These are phyloP conservation scores for Paspalum notatum DNA, from an alignment of 176 grass and related monocot species.

Conservation along the genomic window DNA sequence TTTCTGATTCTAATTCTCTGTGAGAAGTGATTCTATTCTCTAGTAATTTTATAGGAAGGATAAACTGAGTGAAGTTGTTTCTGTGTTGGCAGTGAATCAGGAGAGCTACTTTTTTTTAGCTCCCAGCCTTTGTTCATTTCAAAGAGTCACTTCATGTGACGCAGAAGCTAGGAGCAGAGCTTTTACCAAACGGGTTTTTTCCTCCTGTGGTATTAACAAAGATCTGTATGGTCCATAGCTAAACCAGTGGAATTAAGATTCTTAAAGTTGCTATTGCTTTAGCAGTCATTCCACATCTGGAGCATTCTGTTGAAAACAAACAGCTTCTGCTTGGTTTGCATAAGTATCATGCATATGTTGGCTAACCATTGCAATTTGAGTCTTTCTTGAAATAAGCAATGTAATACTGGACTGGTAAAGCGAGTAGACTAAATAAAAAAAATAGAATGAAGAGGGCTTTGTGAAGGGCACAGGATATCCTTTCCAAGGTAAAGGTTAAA, in stretches of 20 bases:
- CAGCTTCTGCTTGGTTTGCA: neutral
- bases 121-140: too few species aligned
- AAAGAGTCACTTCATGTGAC: too few species aligned
- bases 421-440: neutral
- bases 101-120: too few species aligned
- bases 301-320: conserved; percentile 5
- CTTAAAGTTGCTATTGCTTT: neutral
- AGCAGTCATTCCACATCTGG: neutral
- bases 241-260: conserved; percentile 10
- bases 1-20: too few species aligned
- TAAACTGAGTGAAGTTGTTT: too few species aligned
- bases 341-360: neutral
- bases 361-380: neutral
- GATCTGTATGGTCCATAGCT: neutral
- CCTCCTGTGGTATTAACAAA: neutral
- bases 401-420: neutral
- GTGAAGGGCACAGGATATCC: neutral
- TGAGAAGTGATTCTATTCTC: too few species aligned
- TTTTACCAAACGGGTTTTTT: neutral
- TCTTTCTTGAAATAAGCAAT: neutral
- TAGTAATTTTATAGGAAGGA: too few species aligned
- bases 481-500: neutral
- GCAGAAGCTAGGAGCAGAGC: too few species aligned
- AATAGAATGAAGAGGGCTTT: neutral
- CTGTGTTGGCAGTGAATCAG: too few species aligned